Evolutionary conservation across 108 stramenopile genomes (phyloP).

Genomic region (Pseudonitzschia pungens): DNA sequence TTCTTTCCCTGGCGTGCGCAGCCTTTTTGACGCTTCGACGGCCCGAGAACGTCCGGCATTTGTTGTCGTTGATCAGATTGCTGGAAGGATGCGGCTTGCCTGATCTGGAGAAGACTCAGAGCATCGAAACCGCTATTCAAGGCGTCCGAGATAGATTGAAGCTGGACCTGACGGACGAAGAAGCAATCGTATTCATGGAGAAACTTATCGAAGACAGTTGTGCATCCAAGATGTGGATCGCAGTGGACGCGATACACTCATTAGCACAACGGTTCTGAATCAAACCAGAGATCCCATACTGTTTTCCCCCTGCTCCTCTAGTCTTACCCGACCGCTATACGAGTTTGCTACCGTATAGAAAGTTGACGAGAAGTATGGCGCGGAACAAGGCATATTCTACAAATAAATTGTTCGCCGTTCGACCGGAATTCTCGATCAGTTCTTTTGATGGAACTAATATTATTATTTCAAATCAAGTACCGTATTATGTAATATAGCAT

Average conservation of each 20-base stretch:
- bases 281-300: neutral
- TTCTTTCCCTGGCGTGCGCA: conserved; percentile 76
- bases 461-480: no score
- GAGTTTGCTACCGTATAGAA: no score
- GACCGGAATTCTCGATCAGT: no score
- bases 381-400: no score
- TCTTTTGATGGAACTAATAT: no score
- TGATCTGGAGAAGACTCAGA: conserved; percentile 58
- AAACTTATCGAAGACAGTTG: conserved; percentile 75
- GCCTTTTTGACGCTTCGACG: conserved; percentile 79
- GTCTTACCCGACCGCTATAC: no score
- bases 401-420: no score
- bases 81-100: conserved; percentile 60
- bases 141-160: conserved; percentile 69
- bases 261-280: conserved; percentile 68
- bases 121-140: conserved; percentile 57
- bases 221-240: conserved; percentile 80
- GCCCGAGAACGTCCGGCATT: conserved; percentile 68
- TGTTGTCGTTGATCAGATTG: conserved; percentile 65
- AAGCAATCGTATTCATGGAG: conserved; percentile 77
- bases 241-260: conserved; percentile 86
- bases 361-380: no score
- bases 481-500: no score
- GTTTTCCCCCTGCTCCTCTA: neutral
- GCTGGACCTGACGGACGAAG: conserved; percentile 70